Percentiles rank a stretch among this genome's conserved stretches.
Evolutionary conservation across 2,329 filamentous ascomycete genomes (phyloP).

Genomic region (Colletotrichum acutatum): DNA sequence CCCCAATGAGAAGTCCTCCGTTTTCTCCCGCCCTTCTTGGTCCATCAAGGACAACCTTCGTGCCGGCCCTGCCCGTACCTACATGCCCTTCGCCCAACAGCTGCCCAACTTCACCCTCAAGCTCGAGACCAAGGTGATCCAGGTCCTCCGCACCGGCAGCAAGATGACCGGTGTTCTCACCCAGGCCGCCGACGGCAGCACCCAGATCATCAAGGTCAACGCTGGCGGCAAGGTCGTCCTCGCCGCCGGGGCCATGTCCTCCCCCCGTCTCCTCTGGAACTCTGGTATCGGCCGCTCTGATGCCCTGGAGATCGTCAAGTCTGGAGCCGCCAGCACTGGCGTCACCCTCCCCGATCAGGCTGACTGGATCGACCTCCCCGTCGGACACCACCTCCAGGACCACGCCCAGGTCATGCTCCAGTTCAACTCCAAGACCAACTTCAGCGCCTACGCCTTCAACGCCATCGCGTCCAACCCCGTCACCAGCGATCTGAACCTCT

Average conservation of each 20-base stretch:
- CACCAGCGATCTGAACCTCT: conserved; percentile 35
- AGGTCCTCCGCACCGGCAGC: conserved; percentile 37
- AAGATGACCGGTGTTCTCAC: conserved; percentile 38
- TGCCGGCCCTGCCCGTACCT: conserved; percentile 38
- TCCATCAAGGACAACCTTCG: conserved; percentile 32
- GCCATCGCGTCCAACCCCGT: conserved; percentile 31
- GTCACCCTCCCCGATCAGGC: conserved; percentile 59
- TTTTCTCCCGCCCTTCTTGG: conserved; percentile 29
- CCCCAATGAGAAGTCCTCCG: conserved; percentile 23
- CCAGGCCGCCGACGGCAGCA: conserved; percentile 34
- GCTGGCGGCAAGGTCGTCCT: conserved; percentile 39
- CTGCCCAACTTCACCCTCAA: conserved; percentile 40
- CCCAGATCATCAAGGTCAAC: conserved; percentile 39
- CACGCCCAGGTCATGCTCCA: conserved; percentile 49
- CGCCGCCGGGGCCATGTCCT: conserved; percentile 38
- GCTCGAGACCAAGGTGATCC: conserved; percentile 39
- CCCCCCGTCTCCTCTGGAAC: conserved; percentile 36
- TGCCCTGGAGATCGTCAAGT: conserved; percentile 37
- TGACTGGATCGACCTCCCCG: conserved; percentile 68
- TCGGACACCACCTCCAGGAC: conserved; percentile 69
- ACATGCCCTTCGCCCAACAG: conserved; percentile 38
- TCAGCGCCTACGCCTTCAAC: conserved; percentile 34
- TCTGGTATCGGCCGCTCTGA: conserved; percentile 38
- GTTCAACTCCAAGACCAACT: conserved; percentile 36
- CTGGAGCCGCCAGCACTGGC: conserved; percentile 42